Conservation (phyloP, 257 asterid genomes). For the Scutellaria minor region DNA sequence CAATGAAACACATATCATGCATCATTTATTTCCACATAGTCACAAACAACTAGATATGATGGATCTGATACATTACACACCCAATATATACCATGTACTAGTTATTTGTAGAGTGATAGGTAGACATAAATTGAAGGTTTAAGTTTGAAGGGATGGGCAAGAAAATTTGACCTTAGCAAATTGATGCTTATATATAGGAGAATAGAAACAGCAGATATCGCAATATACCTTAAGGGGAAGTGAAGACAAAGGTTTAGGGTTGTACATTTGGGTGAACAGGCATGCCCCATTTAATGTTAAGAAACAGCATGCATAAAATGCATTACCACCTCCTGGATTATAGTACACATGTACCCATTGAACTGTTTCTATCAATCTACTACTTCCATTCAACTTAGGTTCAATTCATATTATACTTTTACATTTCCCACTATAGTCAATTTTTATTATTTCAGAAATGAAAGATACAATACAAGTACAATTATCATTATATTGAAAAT, state of each 20-base stretch:
- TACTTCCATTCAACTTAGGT: conserved; percentile 32
- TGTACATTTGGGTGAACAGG: conserved; percentile 44
- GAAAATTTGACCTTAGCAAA: not conserved
- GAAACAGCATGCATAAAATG: conserved; percentile 23
- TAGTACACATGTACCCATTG: conserved; percentile 46
- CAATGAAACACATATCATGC: no score
- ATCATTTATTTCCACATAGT: no score
- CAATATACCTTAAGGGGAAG: conserved; percentile 43
- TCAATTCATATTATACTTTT: not conserved
- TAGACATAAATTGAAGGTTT: not conserved
- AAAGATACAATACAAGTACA: no score
- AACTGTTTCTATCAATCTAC: conserved; percentile 55
- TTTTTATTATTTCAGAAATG: not conserved
- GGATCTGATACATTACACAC: not conserved
- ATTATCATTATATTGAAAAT: no score
- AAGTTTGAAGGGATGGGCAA: conserved; percentile 28
- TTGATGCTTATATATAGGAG: conserved; percentile 19
- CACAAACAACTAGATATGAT: no score
- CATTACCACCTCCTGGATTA: conserved; percentile 33
- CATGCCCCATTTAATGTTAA: conserved; percentile 43
- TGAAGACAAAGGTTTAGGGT: conserved; percentile 49
- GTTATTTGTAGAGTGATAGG: not conserved
- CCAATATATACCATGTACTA: not conserved
- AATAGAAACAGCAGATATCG: conserved; percentile 18
- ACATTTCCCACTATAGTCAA: not conserved